A percentile compares a stretch with the other conserved stretches of the same genome.
These are phyloP conservation scores for Cytospora schulzeri DNA, from an alignment of 2,329 filamentous ascomycete genomes.

Conservation along the genomic window DNA sequence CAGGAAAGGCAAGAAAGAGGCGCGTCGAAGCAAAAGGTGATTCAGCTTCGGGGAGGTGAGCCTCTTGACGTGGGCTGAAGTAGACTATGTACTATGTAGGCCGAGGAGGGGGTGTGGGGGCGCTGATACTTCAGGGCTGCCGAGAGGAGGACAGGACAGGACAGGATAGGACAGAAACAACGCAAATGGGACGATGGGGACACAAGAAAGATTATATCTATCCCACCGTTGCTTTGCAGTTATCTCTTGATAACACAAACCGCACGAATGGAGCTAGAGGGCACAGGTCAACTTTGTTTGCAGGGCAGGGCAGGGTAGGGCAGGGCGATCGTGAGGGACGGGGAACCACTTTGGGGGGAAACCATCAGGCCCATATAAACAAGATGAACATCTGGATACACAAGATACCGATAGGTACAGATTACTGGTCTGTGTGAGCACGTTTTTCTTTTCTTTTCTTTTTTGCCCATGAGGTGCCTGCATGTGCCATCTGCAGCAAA, in stretches of 20 bases:
- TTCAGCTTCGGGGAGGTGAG: not conserved
- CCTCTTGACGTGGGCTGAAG: conserved; percentile 1
- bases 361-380: not conserved
- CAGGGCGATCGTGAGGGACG: not conserved
- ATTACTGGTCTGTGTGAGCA: too few relatives aligned
- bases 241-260: conserved; percentile 4
- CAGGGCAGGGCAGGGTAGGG: not conserved
- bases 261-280: conserved; percentile 4
- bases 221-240: conserved; percentile 3
- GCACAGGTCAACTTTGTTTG: conserved; percentile 8
- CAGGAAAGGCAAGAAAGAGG: not conserved
- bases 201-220: conserved; percentile 10
- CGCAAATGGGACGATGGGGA: not conserved
- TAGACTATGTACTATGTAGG: too few relatives aligned
- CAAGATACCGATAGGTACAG: too few relatives aligned
- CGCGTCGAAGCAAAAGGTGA: not conserved
- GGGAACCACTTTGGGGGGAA: not conserved
- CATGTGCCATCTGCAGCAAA: too few relatives aligned
- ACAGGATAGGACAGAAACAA: not conserved
- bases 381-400: not conserved
- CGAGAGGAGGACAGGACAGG: too few relatives aligned
- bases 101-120: not conserved
- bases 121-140: not conserved
- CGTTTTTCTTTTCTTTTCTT: too few relatives aligned
- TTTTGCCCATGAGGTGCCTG: too few relatives aligned